Base-by-base conservation (phyloP, 2,329 filamentous ascomycete genomes). In the Apiospora phragmitis region DNA sequence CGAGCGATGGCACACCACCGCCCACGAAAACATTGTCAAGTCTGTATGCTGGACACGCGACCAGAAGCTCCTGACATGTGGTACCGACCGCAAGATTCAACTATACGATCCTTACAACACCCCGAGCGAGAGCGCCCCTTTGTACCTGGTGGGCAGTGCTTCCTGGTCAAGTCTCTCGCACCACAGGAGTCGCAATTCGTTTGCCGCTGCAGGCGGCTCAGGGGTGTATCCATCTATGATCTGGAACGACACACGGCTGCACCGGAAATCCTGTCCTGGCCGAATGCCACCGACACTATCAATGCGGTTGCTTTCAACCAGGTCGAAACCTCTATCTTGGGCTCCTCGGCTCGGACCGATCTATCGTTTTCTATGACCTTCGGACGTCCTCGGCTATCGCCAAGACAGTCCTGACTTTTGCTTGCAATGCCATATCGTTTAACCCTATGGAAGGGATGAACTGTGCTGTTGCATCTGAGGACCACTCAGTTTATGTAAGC, bases 361-460 rank as follows among this genome's bases (percentile, higher is more conserved):
- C 92, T 38, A 84, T 99, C 72, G 91, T 98, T 55, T 88, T 99
- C 72, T 98, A 98, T 82, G 96, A 99, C 79, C 87, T 98, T 65
- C 91, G 96, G 68, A 97, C 95, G 16, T 92, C 91, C 6, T 93
- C 91, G 47, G 93, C 96, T 14, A 86, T 98, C 24, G 89, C 93
- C 73, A 95, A 95, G 79, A 92, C 93, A 0, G 87, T 94, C 16
- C 88, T 98, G 74, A 93, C 89, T 69, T 92, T 99, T 75, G 90
- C 94, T 47, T 92, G 90, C 71, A 98, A 97, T 83, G 89, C 91
- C 67, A 87, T 98, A 68, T 88, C 92, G 59, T 99, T 95, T 94
- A 98, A 98, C 75, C 96, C 96, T 0, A 96, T 98, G 92, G 95
- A 97, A 81, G 93, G 94, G 9, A 97, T 97, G 86, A 97, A 98